Evolutionary conservation across 495 filamentous ascomycete genomes (phyloP).

Genomic region (Penicillium arizonense): DNA sequence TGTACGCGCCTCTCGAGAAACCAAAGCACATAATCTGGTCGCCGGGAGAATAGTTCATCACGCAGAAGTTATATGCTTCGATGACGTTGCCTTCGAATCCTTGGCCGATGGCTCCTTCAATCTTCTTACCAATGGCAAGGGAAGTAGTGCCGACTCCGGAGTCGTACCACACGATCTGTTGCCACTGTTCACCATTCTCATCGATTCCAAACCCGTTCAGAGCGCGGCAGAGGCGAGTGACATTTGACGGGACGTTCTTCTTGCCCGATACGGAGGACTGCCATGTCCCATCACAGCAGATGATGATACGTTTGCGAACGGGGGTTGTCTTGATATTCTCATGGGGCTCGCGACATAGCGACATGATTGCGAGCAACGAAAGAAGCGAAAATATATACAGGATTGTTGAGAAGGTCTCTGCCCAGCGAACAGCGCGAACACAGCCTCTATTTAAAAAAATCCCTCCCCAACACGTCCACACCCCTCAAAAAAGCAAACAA

Average conservation of each 20-base stretch:
- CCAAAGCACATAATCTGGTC: conserved; percentile 62
- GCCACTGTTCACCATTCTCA: conserved; percentile 16
- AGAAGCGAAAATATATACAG: too few relatives aligned
- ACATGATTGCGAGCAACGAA: background rate
- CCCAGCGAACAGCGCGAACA: too few relatives aligned
- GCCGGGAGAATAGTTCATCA: conserved; percentile 46
- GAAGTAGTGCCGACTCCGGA: conserved; percentile 23
- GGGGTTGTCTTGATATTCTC: background rate
- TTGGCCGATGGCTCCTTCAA: conserved; percentile 18
- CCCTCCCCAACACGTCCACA: too few relatives aligned
- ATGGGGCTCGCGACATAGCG: background rate
- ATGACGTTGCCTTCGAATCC: conserved; percentile 18
- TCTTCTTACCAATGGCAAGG: conserved; percentile 8
- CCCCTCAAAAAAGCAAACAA: too few relatives aligned
- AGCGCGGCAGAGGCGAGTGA: conserved; percentile 22
- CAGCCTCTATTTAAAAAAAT: too few relatives aligned
- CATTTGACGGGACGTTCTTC: conserved; percentile 27
- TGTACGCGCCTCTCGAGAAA: conserved; percentile 60
- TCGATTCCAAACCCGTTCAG: conserved; percentile 19
- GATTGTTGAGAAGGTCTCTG: too few relatives aligned
- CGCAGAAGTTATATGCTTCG: conserved; percentile 24
- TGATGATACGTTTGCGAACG: conserved; percentile 20
- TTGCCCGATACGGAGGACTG: conserved; percentile 23
- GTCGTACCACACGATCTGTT: conserved; percentile 33
- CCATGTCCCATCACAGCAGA: conserved; percentile 33